Evolutionary conservation across 2,329 filamentous ascomycete genomes (phyloP).

Genomic region (Phaeosphaeriaceae sp.): DNA sequence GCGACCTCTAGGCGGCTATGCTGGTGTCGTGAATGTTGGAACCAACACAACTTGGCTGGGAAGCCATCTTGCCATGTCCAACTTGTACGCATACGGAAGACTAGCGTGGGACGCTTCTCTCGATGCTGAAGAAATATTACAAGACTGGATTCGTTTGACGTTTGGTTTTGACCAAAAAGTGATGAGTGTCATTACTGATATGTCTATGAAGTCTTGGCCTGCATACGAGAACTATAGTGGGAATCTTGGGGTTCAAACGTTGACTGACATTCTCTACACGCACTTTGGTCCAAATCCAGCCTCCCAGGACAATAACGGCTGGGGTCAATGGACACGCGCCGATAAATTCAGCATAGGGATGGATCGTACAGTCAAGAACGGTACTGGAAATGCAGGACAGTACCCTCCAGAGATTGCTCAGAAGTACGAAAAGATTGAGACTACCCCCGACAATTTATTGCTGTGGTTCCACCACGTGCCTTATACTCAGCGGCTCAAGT

Average conservation of each 20-base stretch:
- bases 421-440: slow-evolving; percentile 65
- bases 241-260: slow-evolving; percentile 72
- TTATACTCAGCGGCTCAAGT: slow-evolving; percentile 67
- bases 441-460: slow-evolving; percentile 70
- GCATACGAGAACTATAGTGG: slow-evolving; percentile 75
- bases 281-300: slow-evolving; percentile 73
- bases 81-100: slow-evolving; percentile 72
- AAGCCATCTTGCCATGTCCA: slow-evolving; percentile 68
- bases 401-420: slow-evolving; percentile 67
- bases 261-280: slow-evolving; percentile 70
- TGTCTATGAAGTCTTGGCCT: slow-evolving; percentile 73
- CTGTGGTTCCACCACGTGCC: slow-evolving; percentile 78
- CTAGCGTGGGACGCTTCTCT: slow-evolving; percentile 68
- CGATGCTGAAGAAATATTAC: slow-evolving; percentile 59
- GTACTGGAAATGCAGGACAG: slow-evolving; percentile 69
- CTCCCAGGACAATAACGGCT: slow-evolving; percentile 70
- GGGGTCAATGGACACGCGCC: slow-evolving; percentile 76
- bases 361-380: slow-evolving; percentile 72
- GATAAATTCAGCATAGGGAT: slow-evolving; percentile 67
- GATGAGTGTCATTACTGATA: slow-evolving; percentile 64
- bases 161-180: slow-evolving; percentile 64
- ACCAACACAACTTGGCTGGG: slow-evolving; percentile 72
- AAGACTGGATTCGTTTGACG: slow-evolving; percentile 72
- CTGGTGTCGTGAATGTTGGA: slow-evolving; percentile 72
- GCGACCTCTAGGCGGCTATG: slow-evolving; percentile 65